phyloP scores from a whole-genome alignment of 1,284 basidiomycete genomes.

The Cryptococcus deneoformans region DNA sequence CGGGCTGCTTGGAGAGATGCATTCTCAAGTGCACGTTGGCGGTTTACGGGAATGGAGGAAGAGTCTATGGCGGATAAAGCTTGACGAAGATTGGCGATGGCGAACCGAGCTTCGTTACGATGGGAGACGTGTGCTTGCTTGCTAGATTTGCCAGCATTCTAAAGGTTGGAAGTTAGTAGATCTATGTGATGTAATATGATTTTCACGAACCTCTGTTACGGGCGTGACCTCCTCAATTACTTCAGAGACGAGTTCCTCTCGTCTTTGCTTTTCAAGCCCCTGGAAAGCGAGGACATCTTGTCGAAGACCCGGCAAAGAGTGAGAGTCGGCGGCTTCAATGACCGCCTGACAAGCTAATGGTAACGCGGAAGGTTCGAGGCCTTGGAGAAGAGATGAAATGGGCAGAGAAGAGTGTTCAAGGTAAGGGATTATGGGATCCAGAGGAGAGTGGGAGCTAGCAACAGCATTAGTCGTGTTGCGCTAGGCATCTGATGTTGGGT shows the following conservation, averaged over 20 bases:
- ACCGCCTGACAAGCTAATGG: conserved; percentile 31
- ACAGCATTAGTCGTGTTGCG: conserved; percentile 3
- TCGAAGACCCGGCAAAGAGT: conserved; percentile 16
- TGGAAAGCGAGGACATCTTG: conserved; percentile 22
- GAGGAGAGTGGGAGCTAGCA: conserved; percentile 24
- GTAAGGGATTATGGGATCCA: conserved; percentile 35
- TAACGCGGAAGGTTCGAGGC: conserved; percentile 24
- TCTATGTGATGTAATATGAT: neutral
- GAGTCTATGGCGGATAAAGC: conserved; percentile 61
- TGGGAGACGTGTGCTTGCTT: neutral
- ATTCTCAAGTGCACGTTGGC: conserved; percentile 78
- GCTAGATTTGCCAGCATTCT: conserved; percentile 5
- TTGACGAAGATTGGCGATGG: conserved; percentile 65
- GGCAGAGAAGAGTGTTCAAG: conserved; percentile 13
- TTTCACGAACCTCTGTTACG: conserved; percentile 27
- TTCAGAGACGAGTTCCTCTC: conserved; percentile 25
- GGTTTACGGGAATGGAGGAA: conserved; percentile 61
- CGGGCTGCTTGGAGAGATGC: conserved; percentile 81
- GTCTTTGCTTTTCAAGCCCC: conserved; percentile 24
- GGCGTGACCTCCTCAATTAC: conserved; percentile 37
- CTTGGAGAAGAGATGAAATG: conserved; percentile 20
- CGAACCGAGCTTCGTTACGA: conserved; percentile 33
- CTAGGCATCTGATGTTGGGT: neutral
- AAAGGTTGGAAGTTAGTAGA: neutral
- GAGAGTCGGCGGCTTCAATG: conserved; percentile 15